Evolutionary conservation across 2,329 filamentous ascomycete species (phyloP).

Genomic region (Trichoderma polysporum): DNA sequence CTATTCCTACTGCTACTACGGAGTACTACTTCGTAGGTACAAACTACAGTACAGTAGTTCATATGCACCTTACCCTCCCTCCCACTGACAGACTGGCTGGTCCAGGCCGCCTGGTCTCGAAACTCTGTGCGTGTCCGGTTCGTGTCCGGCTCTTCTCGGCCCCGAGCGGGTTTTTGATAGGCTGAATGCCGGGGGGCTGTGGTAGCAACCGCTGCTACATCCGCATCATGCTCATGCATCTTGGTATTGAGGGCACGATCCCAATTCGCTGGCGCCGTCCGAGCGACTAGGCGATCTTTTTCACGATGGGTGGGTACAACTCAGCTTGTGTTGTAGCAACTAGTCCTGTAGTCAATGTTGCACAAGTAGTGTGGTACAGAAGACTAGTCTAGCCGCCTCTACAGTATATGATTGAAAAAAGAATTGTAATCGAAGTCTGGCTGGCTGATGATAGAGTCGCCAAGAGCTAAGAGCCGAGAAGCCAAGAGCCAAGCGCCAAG

Average conservation of each 20-base stretch:
- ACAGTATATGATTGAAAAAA: too few relatives aligned
- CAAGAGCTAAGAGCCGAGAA: background rate
- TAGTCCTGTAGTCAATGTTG: background rate
- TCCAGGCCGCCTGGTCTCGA: conserved; percentile 11
- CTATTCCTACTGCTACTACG: too few relatives aligned
- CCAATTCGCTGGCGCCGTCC: background rate
- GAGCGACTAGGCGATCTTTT: background rate
- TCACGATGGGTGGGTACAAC: background rate
- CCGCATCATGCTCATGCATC: background rate
- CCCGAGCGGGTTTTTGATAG: background rate
- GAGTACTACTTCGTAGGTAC: too few relatives aligned
- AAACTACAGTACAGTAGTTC: too few relatives aligned
- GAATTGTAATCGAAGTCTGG: background rate
- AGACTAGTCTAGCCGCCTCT: background rate
- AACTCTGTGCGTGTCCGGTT: conserved; percentile 5
- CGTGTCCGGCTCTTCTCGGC: conserved; percentile 1
- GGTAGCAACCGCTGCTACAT: background rate
- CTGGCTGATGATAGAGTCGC: background rate
- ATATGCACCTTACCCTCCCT: background rate
- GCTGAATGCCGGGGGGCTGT: background rate
- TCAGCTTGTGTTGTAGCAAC: background rate
- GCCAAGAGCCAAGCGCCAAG: background rate
- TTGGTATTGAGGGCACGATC: background rate
- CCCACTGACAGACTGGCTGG: background rate
- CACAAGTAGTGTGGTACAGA: background rate